phyloP scores from a whole-genome alignment of 177 flowering plant species.

The Vitis hybrid region DNA sequence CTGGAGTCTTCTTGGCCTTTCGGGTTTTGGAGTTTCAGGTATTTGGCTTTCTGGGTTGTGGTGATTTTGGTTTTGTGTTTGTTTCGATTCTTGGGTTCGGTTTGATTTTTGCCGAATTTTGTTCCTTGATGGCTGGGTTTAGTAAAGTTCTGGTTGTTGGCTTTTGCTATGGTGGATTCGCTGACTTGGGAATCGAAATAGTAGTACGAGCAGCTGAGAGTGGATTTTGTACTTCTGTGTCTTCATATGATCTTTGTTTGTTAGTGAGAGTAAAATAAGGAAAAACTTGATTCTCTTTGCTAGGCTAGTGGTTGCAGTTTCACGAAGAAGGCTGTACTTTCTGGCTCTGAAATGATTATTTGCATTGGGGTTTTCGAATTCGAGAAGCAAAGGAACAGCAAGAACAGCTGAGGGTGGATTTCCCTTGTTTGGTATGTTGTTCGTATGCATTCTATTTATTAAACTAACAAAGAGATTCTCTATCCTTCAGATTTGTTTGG shows the following conservation, averaged over 20 bases:
- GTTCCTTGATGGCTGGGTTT: neutral
- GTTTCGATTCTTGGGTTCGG: neutral
- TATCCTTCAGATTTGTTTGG: too few relatives aligned
- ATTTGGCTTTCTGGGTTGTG: too few relatives aligned
- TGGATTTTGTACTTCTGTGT: neutral
- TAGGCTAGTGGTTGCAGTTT: neutral
- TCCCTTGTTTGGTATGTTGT: neutral
- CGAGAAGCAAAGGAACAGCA: neutral
- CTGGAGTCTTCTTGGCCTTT: too few relatives aligned
- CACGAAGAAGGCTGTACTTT: neutral
- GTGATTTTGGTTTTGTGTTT: too few relatives aligned
- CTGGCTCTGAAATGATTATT: neutral
- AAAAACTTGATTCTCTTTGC: neutral
- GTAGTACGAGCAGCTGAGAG: neutral
- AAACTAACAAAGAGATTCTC: too few relatives aligned
- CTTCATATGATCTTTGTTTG: neutral
- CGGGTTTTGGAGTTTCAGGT: too few relatives aligned
- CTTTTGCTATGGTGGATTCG: constrained; percentile 4
- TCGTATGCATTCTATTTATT: too few relatives aligned
- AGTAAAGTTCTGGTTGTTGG: neutral
- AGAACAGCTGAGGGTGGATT: neutral
- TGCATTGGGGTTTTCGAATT: neutral
- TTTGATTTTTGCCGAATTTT: neutral
- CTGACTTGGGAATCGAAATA: constrained; percentile 13
- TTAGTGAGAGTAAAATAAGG: neutral